phyloP scores from a whole-genome alignment of 1,139 yeast genomes.

The Yamadazyma songkhlaensis region DNA sequence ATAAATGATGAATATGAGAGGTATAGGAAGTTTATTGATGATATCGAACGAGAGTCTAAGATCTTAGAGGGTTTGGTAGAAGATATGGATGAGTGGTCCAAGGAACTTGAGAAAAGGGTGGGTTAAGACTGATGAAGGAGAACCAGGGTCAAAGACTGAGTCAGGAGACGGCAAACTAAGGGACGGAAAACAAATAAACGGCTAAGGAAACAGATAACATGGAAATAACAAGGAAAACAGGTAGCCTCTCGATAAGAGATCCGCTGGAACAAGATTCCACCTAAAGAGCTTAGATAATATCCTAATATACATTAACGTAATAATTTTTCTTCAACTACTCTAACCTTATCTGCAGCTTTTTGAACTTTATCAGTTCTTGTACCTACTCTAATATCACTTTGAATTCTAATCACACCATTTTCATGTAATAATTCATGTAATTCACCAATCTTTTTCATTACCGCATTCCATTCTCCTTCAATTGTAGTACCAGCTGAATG shows the following conservation, averaged over 20 bases:
- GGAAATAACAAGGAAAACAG: no score
- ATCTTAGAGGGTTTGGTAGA: constrained; percentile 43
- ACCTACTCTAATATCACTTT: constrained; percentile 83
- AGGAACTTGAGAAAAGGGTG: constrained; percentile 3
- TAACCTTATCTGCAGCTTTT: constrained; percentile 63
- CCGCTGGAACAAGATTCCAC: no score
- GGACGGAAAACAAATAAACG: no score
- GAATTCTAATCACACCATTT: constrained; percentile 70
- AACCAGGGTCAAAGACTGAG: no score
- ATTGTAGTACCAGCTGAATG: constrained; percentile 93
- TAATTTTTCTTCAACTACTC: constrained; percentile 55
- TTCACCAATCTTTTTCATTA: constrained; percentile 74
- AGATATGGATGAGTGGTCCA: constrained; percentile 45
- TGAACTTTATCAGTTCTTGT: constrained; percentile 71
- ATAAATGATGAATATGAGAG: constrained; percentile 30
- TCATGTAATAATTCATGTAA: constrained; percentile 70
- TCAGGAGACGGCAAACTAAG: no score
- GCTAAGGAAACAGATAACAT: no score
- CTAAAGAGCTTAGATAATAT: no score
- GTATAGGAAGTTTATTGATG: constrained; percentile 29
- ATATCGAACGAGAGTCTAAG: constrained; percentile 45
- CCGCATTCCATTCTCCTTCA: constrained; percentile 91
- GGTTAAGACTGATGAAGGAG: no score
- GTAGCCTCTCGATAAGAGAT: no score
- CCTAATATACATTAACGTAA: constrained; percentile 17